phyloP scores from a whole-genome alignment of 1,139 yeast genomes.

The Pichia sp. region DNA sequence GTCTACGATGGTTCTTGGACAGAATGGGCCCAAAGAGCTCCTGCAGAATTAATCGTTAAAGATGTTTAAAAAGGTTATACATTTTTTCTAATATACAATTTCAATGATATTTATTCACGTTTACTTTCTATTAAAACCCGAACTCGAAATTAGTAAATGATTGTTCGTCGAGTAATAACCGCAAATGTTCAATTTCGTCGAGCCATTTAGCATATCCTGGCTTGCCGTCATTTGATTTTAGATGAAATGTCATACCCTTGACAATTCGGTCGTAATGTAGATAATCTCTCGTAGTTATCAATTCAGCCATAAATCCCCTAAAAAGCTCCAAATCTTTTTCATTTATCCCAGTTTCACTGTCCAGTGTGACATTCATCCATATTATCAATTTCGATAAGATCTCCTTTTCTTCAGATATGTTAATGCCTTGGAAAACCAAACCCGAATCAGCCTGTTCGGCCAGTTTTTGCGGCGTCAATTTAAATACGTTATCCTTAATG shows the following conservation, averaged over 20 bases:
- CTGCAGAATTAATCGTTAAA: constrained; percentile 27
- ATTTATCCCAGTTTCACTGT: constrained; percentile 21
- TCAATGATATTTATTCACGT: neutral
- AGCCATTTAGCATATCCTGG: constrained; percentile 24
- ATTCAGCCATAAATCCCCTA: constrained; percentile 26
- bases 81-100: neutral
- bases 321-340: constrained; percentile 28
- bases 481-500: neutral
- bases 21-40: constrained; percentile 36
- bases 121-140: constrained; percentile 16
- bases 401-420: constrained; percentile 18
- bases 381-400: constrained; percentile 17
- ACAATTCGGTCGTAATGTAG: constrained; percentile 13
- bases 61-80: constrained; percentile 14
- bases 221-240: neutral
- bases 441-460: constrained; percentile 2
- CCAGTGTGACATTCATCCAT: constrained; percentile 28
- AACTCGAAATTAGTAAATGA: constrained; percentile 22
- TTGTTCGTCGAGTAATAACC: constrained; percentile 19
- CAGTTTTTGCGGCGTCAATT: constrained; percentile 9
- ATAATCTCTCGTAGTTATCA: constrained; percentile 13
- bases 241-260: constrained; percentile 1
- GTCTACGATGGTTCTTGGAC: constrained; percentile 98
- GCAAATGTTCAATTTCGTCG: constrained; percentile 16
- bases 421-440: constrained; percentile 26